Percentiles rank a stretch among this genome's conserved stretches.
phyloP scores from a whole-genome alignment of 2,329 filamentous ascomycete species.

The Botrytis deweyae region DNA sequence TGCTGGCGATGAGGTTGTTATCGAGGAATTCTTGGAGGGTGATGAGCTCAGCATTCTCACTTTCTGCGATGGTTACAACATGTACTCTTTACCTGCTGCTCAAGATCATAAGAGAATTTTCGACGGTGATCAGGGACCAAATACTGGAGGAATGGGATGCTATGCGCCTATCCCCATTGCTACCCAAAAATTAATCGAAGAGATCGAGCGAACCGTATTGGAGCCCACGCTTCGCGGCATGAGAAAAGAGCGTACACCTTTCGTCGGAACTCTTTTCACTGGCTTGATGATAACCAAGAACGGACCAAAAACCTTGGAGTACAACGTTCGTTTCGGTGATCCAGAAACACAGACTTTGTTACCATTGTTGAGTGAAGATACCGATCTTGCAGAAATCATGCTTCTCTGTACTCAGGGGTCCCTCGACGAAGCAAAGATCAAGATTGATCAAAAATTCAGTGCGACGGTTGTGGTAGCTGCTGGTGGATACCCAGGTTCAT shows the following conservation, averaged over 20 bases:
- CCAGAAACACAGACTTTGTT: constrained; percentile 88
- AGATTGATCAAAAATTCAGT: constrained; percentile 68
- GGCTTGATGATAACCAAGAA: constrained; percentile 88
- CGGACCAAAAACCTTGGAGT: constrained; percentile 83
- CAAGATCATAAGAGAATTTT: constrained; percentile 97
- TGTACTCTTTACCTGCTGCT: constrained; percentile 80
- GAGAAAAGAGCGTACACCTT: constrained; percentile 73
- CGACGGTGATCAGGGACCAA: constrained; percentile 85
- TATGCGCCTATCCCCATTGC: constrained; percentile 88
- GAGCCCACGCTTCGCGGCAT: constrained; percentile 88
- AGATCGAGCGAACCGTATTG: constrained; percentile 79
- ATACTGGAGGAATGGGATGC: constrained; percentile 97
- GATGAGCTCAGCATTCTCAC: constrained; percentile 90
- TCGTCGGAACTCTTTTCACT: constrained; percentile 76
- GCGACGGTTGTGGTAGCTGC: constrained; percentile 93
- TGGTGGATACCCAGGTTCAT: constrained; percentile 84
- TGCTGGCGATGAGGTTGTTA: constrained; percentile 87
- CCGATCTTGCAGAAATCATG: constrained; percentile 86
- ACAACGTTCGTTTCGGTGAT: constrained; percentile 91
- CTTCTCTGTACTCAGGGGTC: constrained; percentile 76
- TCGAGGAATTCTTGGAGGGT: constrained; percentile 89
- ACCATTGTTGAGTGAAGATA: constrained; percentile 71
- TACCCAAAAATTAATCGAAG: constrained; percentile 68
- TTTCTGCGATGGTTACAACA: constrained; percentile 85
- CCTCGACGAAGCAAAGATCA: constrained; percentile 67